phyloP scores from a whole-genome alignment of 2,329 filamentous ascomycete species.

The Venturia effusa region DNA sequence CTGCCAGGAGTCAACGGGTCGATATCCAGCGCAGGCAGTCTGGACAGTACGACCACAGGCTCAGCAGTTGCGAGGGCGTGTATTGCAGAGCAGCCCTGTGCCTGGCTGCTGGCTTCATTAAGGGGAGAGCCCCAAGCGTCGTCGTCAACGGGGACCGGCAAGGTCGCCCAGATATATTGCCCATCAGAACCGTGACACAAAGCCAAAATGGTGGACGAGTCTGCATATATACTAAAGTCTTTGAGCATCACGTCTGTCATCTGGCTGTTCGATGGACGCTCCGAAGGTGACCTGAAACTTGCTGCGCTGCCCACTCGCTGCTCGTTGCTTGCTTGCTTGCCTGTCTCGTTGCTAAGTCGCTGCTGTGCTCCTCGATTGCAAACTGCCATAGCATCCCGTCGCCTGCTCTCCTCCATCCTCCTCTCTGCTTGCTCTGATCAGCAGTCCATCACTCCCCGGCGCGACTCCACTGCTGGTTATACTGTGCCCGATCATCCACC shows the following conservation, averaged over 20 bases:
- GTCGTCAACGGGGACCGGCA: constrained; percentile 19
- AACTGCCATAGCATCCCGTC: not conserved
- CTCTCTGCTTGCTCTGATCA: not conserved
- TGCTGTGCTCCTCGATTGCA: not conserved
- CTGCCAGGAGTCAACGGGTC: constrained; percentile 24
- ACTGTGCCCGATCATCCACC: not conserved
- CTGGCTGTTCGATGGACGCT: constrained; percentile 20
- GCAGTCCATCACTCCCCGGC: constrained; percentile 5
- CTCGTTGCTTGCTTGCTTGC: constrained; percentile 7
- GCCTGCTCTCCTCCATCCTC: not conserved
- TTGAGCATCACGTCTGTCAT: constrained; percentile 17
- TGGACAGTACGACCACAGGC: constrained; percentile 23
- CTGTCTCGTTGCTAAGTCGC: not conserved
- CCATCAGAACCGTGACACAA: constrained; percentile 13
- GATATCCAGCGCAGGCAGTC: not conserved
- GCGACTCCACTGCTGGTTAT: not conserved
- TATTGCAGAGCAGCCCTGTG: constrained; percentile 26
- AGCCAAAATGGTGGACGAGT: constrained; percentile 20
- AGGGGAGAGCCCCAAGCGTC: constrained; percentile 20
- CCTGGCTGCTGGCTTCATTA: constrained; percentile 25
- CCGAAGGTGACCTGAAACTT: constrained; percentile 20
- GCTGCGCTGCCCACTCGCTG: constrained; percentile 13
- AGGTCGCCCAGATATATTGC: constrained; percentile 29
- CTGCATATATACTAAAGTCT: constrained; percentile 27
- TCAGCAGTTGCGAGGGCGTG: constrained; percentile 24